A percentile compares a stretch with the other conserved stretches of the same genome.
Conservation (phyloP, 345 rosid species). For the Camelina neglecta region DNA sequence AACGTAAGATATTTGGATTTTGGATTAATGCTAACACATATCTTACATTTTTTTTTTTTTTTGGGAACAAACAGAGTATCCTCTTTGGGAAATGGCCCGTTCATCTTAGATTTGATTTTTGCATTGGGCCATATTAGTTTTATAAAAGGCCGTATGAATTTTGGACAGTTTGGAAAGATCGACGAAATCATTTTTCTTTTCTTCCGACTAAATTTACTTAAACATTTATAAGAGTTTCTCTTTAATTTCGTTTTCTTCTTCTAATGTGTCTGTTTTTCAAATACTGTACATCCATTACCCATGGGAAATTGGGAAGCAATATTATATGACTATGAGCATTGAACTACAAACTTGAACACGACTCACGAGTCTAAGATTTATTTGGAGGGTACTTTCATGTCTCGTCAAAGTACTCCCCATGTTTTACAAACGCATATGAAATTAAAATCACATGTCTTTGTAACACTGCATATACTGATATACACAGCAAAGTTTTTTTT, state of each 20-base stretch:
- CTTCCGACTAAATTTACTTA: no score
- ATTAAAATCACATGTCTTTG: background rate
- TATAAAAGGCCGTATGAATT: background rate
- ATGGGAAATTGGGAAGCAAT: background rate
- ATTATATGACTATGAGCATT: background rate
- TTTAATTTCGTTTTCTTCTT: background rate
- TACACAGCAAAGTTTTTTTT: background rate
- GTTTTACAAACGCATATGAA: background rate
- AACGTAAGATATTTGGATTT: no score
- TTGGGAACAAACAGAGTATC: no score
- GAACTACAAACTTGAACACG: background rate
- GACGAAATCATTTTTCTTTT: no score
- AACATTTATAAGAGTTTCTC: background rate
- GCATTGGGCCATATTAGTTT: background rate
- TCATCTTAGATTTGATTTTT: background rate
- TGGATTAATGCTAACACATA: background rate
- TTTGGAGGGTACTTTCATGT: background rate
- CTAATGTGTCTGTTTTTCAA: background rate
- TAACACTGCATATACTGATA: no score
- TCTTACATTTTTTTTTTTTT: background rate
- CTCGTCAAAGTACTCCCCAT: background rate
- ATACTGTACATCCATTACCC: background rate
- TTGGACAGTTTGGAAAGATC: background rate
- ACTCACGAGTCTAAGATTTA: conserved; percentile 1
- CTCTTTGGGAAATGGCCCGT: background rate